Evolutionary conservation across 1,139 yeast species (phyloP).

Genomic region (Kazachstania sp.): DNA sequence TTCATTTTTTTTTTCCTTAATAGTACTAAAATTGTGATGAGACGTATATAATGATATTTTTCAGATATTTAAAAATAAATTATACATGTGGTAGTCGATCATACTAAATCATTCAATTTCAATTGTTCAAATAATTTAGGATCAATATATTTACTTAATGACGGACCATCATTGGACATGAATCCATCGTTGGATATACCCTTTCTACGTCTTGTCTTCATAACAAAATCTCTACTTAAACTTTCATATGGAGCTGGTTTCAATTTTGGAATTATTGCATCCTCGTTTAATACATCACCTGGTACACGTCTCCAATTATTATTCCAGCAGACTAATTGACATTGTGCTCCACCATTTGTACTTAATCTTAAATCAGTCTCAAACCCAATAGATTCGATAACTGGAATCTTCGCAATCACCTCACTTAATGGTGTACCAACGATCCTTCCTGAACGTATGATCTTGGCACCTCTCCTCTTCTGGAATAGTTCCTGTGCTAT

Average conservation of each 20-base stretch:
- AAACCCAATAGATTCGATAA: conserved; percentile 81
- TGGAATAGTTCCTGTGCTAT: conserved; percentile 46
- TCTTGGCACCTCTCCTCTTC: conserved; percentile 58
- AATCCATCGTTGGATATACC: conserved; percentile 58
- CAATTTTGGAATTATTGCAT: conserved; percentile 55
- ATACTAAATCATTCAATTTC: conserved; percentile 39
- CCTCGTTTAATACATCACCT: conserved; percentile 79
- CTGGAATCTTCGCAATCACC: conserved; percentile 66
- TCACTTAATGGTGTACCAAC: conserved; percentile 66
- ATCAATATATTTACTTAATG: conserved; percentile 62
- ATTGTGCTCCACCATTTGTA: conserved; percentile 71
- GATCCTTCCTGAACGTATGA: conserved; percentile 46
- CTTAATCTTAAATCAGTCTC: conserved; percentile 76
- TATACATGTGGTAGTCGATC: conserved; percentile 2
- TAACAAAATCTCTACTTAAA: conserved; percentile 78
- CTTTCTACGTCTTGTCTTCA: conserved; percentile 82
- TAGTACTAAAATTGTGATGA: background rate
- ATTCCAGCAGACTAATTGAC: conserved; percentile 53
- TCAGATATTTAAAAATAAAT: background rate
- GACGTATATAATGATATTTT: background rate
- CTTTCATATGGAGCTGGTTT: conserved; percentile 65
- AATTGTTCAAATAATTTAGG: conserved; percentile 47
- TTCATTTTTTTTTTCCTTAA: background rate
- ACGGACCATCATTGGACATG: conserved; percentile 61
- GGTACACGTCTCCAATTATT: conserved; percentile 67